A percentile compares a stretch with the other conserved stretches of the same genome.
Conservation (phyloP, 306 rosid species). For the Cicer chorassanicum region DNA sequence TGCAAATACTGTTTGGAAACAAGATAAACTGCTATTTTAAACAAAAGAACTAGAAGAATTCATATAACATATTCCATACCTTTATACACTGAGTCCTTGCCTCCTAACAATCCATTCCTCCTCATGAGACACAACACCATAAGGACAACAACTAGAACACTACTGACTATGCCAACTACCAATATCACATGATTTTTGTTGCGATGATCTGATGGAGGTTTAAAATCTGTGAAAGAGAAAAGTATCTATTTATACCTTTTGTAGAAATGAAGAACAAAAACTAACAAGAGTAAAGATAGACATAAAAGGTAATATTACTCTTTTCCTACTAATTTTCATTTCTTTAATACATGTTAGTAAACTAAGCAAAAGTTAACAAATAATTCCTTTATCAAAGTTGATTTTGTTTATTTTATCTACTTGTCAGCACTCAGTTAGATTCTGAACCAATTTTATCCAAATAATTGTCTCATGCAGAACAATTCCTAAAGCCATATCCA, state of each 20-base stretch:
- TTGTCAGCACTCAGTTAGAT: not conserved
- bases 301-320: slow-evolving; percentile 16
- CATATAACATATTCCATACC: slow-evolving; percentile 51
- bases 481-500: too few relatives aligned
- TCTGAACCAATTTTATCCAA: not conserved
- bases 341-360: slow-evolving; percentile 11
- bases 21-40: slow-evolving; percentile 2
- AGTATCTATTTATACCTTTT: slow-evolving; percentile 33
- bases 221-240: slow-evolving; percentile 66
- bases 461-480: too few relatives aligned
- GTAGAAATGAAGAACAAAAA: slow-evolving; percentile 41
- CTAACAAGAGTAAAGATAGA: slow-evolving; percentile 12
- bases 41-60: slow-evolving; percentile 18
- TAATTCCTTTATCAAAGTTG: not conserved
- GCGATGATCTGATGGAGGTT: slow-evolving; percentile 53
- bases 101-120: slow-evolving; percentile 72
- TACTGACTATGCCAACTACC: slow-evolving; percentile 48
- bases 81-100: slow-evolving; percentile 63
- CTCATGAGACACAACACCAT: slow-evolving; percentile 61
- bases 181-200: slow-evolving; percentile 43
- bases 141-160: slow-evolving; percentile 52
- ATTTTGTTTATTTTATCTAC: not conserved
- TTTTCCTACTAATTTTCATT: slow-evolving; percentile 31
- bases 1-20: not conserved
- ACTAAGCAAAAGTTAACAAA: not conserved